Evolutionary conservation across 1,284 basidiomycete genomes (phyloP).

Genomic region (Coniferiporia weirii): DNA sequence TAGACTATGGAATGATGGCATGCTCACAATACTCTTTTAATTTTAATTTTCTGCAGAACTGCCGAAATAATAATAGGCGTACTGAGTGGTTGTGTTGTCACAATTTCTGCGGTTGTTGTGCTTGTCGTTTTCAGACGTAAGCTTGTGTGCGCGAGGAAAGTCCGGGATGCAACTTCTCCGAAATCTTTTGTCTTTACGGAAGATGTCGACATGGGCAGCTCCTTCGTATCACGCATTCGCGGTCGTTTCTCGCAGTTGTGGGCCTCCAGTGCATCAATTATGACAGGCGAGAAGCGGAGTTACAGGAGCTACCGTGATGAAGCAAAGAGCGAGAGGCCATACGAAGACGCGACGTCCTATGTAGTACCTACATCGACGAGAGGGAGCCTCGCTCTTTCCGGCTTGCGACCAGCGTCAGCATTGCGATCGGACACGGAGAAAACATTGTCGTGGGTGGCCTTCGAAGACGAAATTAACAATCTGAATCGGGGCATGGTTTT

Average conservation of each 20-base stretch:
- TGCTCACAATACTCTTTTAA: neutral
- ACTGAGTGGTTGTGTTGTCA: neutral
- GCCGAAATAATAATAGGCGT: slow-evolving; percentile 1
- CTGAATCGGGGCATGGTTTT: neutral
- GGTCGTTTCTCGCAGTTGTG: slow-evolving; percentile 7
- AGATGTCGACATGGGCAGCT: slow-evolving; percentile 18
- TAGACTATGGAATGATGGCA: neutral
- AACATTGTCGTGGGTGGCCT: slow-evolving; percentile 3
- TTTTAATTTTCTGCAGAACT: neutral
- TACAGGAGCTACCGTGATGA: slow-evolving; percentile 14
- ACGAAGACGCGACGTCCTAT: slow-evolving; percentile 3
- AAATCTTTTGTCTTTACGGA: slow-evolving; percentile 18
- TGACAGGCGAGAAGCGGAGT: slow-evolving; percentile 13
- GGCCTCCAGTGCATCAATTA: neutral
- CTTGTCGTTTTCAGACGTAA: slow-evolving; percentile 7
- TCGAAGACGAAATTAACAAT: neutral
- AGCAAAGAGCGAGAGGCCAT: neutral
- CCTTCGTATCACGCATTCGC: slow-evolving; percentile 11
- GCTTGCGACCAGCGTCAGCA: neutral
- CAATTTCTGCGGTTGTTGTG: neutral
- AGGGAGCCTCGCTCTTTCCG: slow-evolving; percentile 3
- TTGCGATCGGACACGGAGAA: neutral
- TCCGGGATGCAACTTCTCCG: neutral
- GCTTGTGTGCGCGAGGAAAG: neutral
- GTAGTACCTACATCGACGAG: slow-evolving; percentile 13